Evolutionary conservation across 2,329 filamentous ascomycete genomes (phyloP).

Genomic region (Polychaeton citri): DNA sequence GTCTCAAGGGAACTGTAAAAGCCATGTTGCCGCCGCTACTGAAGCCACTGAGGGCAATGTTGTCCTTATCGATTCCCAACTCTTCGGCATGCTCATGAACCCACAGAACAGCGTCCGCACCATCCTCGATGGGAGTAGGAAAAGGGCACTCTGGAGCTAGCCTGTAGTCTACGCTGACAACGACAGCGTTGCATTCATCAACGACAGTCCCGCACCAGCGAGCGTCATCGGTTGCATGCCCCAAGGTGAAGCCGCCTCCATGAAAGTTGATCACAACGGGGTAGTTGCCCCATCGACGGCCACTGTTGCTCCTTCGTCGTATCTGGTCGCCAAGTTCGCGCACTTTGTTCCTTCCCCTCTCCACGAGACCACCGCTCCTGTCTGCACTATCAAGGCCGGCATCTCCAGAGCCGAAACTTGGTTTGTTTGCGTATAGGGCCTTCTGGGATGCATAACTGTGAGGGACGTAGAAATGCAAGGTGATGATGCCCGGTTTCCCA

Average conservation of each 20-base stretch:
- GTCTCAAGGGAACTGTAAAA: constrained; percentile 46
- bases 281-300: constrained; percentile 28
- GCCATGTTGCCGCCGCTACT: constrained; percentile 50
- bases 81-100: constrained; percentile 42
- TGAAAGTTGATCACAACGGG: constrained; percentile 52
- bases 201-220: constrained; percentile 46
- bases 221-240: constrained; percentile 46
- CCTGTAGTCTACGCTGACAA: constrained; percentile 49
- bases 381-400: constrained; percentile 3
- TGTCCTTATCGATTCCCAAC: constrained; percentile 42
- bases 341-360: constrained; percentile 10
- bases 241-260: constrained; percentile 50
- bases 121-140: constrained; percentile 50
- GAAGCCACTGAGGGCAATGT: constrained; percentile 48
- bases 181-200: constrained; percentile 42
- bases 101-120: constrained; percentile 47
- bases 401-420: neutral
- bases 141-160: constrained; percentile 49
- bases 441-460: constrained; percentile 32
- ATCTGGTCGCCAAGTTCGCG: constrained; percentile 11
- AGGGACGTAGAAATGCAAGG: constrained; percentile 50
- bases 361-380: neutral
- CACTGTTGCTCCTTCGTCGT: constrained; percentile 16
- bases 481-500: constrained; percentile 32
- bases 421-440: constrained; percentile 16